Evolutionary conservation across 805 yeast species (phyloP), one percentile per base, ranked within the genome.

Genomic region (Sugiyamaella qingdaonensis): DNA sequence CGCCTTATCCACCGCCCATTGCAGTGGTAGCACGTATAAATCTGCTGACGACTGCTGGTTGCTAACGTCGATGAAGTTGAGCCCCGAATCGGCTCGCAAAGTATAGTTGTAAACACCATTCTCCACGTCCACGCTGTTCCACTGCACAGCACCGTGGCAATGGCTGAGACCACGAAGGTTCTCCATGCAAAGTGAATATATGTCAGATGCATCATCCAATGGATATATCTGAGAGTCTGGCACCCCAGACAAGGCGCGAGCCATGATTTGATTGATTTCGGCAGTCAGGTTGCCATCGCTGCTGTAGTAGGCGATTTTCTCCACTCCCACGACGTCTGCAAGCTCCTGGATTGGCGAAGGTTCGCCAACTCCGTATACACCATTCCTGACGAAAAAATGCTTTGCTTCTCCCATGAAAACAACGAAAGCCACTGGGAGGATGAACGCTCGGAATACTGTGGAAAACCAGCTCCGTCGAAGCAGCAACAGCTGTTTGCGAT

Each of bases 101-200:
- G 72, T 68, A 56, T 68, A 68, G 56, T 68, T 68, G 60, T 67
- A 68, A 19, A 60, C 32, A 2, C 59, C 42, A n/a, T 46, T 52
- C 4, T 52, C 58, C 3, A 43, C 32, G 48, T 68, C 69, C 27
- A 67, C 58, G 14, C 51, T 42, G 53, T 68, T 62, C 71, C 71
- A 68, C 35, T 67, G 65, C 7, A 68, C 57, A 10, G 67, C 72
- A 13, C 71, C 72, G 21, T 67, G 64, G 51, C 72, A 68, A 16
- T 58, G 57, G 29, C 68, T 60, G 13, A 63, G 52, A 1, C 72
- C 72, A n/a, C 64, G 57, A 29, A 68, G 54, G 33, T 64, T 65
- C 49, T 68, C 69, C 18, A 55, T 54, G 53, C 72, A 68, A 13
- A 60, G 45, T 3, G 53, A 49, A 29, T 57, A 54, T n/a, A 67